phyloP scores from a whole-genome alignment of 2,329 filamentous ascomycete species.

The Raffaelea albimanens region DNA sequence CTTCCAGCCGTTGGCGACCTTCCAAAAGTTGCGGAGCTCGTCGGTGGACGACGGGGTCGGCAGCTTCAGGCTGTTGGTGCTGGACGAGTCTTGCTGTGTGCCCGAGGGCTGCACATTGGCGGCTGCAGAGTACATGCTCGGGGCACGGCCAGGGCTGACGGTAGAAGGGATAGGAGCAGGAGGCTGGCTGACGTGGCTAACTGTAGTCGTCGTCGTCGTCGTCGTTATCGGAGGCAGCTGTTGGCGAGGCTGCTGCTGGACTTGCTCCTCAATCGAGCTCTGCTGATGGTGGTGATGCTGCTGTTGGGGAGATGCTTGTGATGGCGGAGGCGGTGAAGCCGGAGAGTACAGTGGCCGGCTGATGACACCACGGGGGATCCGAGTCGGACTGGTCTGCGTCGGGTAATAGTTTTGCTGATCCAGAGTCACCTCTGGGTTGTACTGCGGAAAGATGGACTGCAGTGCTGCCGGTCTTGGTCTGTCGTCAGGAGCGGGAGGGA shows the following conservation, averaged over 20 bases:
- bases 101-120: no score
- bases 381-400: slow-evolving; percentile 52
- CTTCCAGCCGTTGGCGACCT: slow-evolving; percentile 60
- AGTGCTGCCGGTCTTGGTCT: slow-evolving; percentile 33
- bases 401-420: slow-evolving; percentile 63
- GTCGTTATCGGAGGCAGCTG: no score
- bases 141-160: no score
- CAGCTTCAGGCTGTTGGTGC: slow-evolving; percentile 18
- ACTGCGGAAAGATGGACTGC: slow-evolving; percentile 67
- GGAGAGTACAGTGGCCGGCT: slow-evolving; percentile 55
- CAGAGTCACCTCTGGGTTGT: slow-evolving; percentile 58
- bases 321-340: slow-evolving; percentile 8
- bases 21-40: slow-evolving; percentile 57
- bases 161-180: no score
- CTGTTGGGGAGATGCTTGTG: slow-evolving; percentile 5
- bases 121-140: no score
- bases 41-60: slow-evolving; percentile 47
- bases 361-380: slow-evolving; percentile 55
- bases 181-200: no score
- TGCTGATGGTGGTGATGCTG: neutral
- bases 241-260: slow-evolving; percentile 4
- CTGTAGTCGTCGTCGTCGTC: no score
- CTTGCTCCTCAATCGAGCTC: no score
- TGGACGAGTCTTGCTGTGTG: no score
- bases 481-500: no score